Conservation (phyloP, 495 filamentous ascomycete species). For the Amniculicola lignicola region DNA sequence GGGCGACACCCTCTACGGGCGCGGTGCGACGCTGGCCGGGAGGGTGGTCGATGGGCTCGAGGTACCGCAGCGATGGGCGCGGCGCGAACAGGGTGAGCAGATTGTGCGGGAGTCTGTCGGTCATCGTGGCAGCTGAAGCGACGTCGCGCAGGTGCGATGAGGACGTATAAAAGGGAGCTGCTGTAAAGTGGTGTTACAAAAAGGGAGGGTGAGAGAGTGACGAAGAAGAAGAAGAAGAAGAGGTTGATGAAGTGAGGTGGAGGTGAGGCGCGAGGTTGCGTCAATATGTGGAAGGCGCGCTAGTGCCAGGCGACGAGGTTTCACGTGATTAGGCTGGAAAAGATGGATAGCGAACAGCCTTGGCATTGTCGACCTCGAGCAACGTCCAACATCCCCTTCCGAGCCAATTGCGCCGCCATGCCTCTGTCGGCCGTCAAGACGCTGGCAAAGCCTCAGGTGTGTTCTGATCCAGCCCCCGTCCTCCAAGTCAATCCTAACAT, state of each 20-base stretch:
- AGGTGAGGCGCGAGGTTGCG: not conserved
- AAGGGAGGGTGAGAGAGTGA: slow-evolving; percentile 3
- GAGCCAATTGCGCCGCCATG: slow-evolving; percentile 51
- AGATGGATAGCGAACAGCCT: too few species aligned
- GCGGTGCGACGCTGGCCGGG: slow-evolving; percentile 77
- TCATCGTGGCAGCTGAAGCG: slow-evolving; percentile 57
- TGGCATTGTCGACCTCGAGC: not conserved
- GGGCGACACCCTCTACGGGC: slow-evolving; percentile 66
- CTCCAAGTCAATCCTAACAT: not conserved
- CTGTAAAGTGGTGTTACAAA: not conserved
- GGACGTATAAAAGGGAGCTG: not conserved
- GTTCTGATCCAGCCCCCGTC: slow-evolving; percentile 9
- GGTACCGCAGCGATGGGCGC: slow-evolving; percentile 85
- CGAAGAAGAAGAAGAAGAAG: not conserved
- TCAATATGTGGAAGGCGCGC: too few species aligned
- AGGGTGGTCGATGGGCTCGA: slow-evolving; percentile 76
- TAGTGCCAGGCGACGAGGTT: too few species aligned
- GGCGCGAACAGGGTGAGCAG: slow-evolving; percentile 92
- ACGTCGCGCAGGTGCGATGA: not conserved
- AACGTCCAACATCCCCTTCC: not conserved
- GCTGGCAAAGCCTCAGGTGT: slow-evolving; percentile 61
- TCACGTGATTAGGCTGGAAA: too few species aligned
- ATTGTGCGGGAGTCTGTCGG: slow-evolving; percentile 89
- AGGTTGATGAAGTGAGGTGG: not conserved
- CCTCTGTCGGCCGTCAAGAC: slow-evolving; percentile 59